Base-by-base conservation (phyloP, 345 rosid species). In the Rhodamnia rubescens region DNA sequence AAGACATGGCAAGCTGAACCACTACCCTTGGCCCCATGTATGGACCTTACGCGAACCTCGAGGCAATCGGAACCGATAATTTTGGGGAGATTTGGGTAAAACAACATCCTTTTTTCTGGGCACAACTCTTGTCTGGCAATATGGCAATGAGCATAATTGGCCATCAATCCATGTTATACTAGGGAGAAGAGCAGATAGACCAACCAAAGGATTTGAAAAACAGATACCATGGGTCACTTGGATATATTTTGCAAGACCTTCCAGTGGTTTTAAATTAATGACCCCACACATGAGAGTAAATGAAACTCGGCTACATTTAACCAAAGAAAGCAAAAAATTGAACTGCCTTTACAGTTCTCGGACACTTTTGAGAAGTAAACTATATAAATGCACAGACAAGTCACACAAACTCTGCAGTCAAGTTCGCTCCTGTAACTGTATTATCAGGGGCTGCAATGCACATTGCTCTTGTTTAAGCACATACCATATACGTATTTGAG, bases 21-120 rank as follows among this genome's bases (percentile, higher is more conserved):
- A 56, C 86, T 86, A 85, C 89, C 90, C 29, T 82, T 58, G 32
- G 55, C 83, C 84, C 89, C 88, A 44, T 94, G 94, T 86, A 94
- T 90, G 74, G 90, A 89, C 84, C 95, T 92, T 87, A 93, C 40
- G 53, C 93, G 95, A 85, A 29, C 84, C 92, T 93, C 93, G 2
- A 94, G 95, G 88, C 83, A 64, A 88, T 94, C 92, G n/a, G 96
- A 94, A 69, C 96, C 96, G 50, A 93, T 89, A 53, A 94, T 87
- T 84, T 94, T 94, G 5, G 96, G 96, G 47, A 94, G 94, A 83
- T 93, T 90, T 12, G 95, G 95, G 85, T 93, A 94, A 85, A 92
- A 91, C 32, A 94, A 80, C 95, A 93, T 93, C 85, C 96, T 91
- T 89, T 93, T 94, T 86, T 94, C 96, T 26, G 96, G 96, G 86